Percentiles rank a stretch among this genome's conserved stretches.
Conservation (phyloP, 2,329 filamentous ascomycete species). For the Sarocladium strictum region DNA sequence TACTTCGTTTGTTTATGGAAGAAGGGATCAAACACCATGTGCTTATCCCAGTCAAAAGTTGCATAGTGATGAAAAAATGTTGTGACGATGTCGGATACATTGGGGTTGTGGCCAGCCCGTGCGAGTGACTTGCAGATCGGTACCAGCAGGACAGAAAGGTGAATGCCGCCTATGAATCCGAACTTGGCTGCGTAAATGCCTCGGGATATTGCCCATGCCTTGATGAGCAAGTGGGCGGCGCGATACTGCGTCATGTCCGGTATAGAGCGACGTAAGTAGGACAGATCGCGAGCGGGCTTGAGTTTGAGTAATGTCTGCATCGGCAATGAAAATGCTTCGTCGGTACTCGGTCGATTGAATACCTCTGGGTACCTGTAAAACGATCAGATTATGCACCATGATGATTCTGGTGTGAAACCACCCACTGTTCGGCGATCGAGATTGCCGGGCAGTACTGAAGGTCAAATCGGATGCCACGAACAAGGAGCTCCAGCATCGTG, state of each 20-base stretch:
- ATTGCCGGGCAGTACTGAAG: slow-evolving; percentile 61
- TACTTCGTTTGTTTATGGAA: slow-evolving; percentile 50
- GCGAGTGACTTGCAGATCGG: slow-evolving; percentile 52
- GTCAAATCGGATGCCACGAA: slow-evolving; percentile 54
- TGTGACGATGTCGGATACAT: slow-evolving; percentile 44
- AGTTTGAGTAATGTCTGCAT: slow-evolving; percentile 53
- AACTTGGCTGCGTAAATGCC: slow-evolving; percentile 62
- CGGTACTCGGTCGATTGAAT: slow-evolving; percentile 40
- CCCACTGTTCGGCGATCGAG: slow-evolving; percentile 43
- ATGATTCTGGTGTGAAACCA: background rate
- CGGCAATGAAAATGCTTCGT: slow-evolving; percentile 50
- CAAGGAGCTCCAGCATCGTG: slow-evolving; percentile 58
- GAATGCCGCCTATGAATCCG: slow-evolving; percentile 59
- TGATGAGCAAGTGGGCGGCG: slow-evolving; percentile 53
- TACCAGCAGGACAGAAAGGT: slow-evolving; percentile 56
- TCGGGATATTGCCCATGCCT: slow-evolving; percentile 53
- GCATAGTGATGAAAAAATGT: slow-evolving; percentile 62
- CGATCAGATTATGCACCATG: background rate
- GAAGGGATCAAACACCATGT: slow-evolving; percentile 53
- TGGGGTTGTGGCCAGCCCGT: slow-evolving; percentile 26
- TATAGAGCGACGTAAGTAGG: slow-evolving; percentile 53
- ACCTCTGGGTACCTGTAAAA: slow-evolving; percentile 34
- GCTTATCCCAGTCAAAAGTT: slow-evolving; percentile 49
- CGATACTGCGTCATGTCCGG: slow-evolving; percentile 54
- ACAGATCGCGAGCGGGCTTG: slow-evolving; percentile 57